Conservation (phyloP, 2,329 filamentous ascomycete species). For the Fusarium secorum region DNA sequence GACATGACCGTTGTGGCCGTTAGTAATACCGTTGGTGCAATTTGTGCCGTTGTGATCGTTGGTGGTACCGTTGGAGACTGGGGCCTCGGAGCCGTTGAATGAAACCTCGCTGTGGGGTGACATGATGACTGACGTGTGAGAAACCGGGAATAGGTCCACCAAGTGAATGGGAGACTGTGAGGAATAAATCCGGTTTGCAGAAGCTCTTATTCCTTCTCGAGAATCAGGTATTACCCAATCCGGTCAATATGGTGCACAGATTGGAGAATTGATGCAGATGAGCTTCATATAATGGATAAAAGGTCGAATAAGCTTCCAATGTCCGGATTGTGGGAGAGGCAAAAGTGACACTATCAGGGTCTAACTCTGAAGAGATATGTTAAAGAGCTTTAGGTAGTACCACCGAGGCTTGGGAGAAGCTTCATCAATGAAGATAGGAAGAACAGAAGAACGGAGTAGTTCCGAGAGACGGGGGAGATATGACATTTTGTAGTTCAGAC, state of each 20-base stretch:
- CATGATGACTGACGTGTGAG: slow-evolving; percentile 39
- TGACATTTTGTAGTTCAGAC: slow-evolving; percentile 41
- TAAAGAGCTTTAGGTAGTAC: slow-evolving; percentile 11
- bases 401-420: slow-evolving; percentile 10
- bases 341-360: slow-evolving; percentile 8
- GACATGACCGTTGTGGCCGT: slow-evolving; percentile 12
- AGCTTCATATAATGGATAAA: slow-evolving; percentile 1
- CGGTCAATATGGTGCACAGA: slow-evolving; percentile 17
- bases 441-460: slow-evolving; percentile 21
- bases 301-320: slow-evolving; percentile 1
- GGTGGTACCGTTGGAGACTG: slow-evolving; percentile 29
- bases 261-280: neutral
- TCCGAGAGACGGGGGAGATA: slow-evolving; percentile 33
- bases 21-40: slow-evolving; percentile 18
- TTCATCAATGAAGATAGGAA: slow-evolving; percentile 28
- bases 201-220: slow-evolving; percentile 21
- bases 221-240: slow-evolving; percentile 4
- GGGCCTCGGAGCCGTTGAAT: slow-evolving; percentile 40
- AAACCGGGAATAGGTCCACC: neutral
- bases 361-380: neutral
- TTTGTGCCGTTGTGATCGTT: slow-evolving; percentile 17
- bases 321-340: neutral
- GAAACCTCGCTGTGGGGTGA: slow-evolving; percentile 48
- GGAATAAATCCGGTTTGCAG: slow-evolving; percentile 22
- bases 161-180: slow-evolving; percentile 12